Percentiles rank a stretch among this genome's conserved stretches.
Conservation (phyloP, 1,284 basidiomycete genomes). For the Tetrapyrgos nigripes region DNA sequence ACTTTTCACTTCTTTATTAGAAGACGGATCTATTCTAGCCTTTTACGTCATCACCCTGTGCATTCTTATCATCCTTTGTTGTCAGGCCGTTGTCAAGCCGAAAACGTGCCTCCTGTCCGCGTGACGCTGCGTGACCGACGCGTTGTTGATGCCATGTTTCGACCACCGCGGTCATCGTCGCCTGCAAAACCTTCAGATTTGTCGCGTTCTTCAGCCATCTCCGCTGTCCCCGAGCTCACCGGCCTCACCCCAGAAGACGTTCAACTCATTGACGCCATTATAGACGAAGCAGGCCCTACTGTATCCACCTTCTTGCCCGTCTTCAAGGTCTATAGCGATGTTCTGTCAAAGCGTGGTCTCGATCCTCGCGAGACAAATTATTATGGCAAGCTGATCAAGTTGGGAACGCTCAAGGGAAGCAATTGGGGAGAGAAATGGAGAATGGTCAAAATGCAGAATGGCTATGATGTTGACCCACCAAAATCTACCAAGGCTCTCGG, state of each 20-base stretch:
- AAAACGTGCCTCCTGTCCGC: no score
- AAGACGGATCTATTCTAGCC: no score
- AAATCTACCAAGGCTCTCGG: not conserved
- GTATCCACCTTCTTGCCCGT: slow-evolving; percentile 77
- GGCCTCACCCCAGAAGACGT: slow-evolving; percentile 66
- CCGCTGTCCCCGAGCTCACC: slow-evolving; percentile 59
- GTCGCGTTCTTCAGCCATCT: slow-evolving; percentile 53
- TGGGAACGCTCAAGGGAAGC: slow-evolving; percentile 76
- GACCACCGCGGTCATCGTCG: slow-evolving; percentile 32
- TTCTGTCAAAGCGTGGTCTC: slow-evolving; percentile 73
- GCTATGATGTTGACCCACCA: slow-evolving; percentile 33
- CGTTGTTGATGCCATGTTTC: slow-evolving; percentile 21
- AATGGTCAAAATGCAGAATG: slow-evolving; percentile 64
- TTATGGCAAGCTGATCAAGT: slow-evolving; percentile 79
- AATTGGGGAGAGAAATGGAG: slow-evolving; percentile 83
- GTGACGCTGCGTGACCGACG: not conserved
- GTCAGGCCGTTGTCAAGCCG: no score
- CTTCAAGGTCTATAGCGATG: slow-evolving; percentile 84
- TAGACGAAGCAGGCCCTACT: slow-evolving; percentile 64
- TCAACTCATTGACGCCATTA: slow-evolving; percentile 75
- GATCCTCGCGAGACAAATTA: slow-evolving; percentile 83
- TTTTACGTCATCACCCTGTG: no score
- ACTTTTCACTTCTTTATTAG: no score
- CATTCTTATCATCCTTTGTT: no score
- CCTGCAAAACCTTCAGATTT: slow-evolving; percentile 39